These are phyloP conservation scores for Funneliformis geosporum DNA, from an alignment of 192 early-diverging fungal species.

Conservation along the genomic window DNA sequence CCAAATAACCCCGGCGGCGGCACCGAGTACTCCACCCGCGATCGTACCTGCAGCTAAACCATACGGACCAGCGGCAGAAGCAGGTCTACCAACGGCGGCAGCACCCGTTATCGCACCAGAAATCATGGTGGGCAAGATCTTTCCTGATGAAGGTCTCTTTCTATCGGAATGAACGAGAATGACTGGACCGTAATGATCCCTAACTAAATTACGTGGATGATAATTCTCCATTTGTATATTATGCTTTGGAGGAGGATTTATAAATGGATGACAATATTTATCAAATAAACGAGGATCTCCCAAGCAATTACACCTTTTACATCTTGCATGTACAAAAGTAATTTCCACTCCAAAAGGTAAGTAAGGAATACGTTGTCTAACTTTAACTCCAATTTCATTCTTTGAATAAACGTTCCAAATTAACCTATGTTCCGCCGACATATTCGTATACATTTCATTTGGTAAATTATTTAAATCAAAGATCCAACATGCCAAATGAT, in stretches of 20 bases:
- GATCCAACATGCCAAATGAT: background rate
- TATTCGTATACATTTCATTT: background rate
- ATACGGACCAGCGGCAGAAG: background rate
- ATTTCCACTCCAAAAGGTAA: background rate
- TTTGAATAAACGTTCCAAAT: conserved; percentile 3
- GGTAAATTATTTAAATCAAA: background rate
- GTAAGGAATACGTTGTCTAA: background rate
- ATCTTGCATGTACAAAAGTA: background rate
- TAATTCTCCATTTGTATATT: background rate
- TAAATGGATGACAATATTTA: background rate
- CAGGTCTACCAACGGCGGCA: background rate
- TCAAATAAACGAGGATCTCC: conserved; percentile 2
- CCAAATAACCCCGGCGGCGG: background rate
- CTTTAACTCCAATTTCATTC: background rate
- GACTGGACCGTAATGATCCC: background rate
- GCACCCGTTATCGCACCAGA: background rate
- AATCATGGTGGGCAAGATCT: background rate
- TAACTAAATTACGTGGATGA: background rate
- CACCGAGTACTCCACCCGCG: background rate
- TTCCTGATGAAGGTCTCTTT: background rate
- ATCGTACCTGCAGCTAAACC: background rate
- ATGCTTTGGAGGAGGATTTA: background rate
- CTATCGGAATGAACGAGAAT: conserved; percentile 4
- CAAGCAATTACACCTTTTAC: background rate
- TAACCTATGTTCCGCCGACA: background rate